Evolutionary conservation across 2,329 filamentous ascomycete species (phyloP).

Genomic region (Nigrospora sphaerica): DNA sequence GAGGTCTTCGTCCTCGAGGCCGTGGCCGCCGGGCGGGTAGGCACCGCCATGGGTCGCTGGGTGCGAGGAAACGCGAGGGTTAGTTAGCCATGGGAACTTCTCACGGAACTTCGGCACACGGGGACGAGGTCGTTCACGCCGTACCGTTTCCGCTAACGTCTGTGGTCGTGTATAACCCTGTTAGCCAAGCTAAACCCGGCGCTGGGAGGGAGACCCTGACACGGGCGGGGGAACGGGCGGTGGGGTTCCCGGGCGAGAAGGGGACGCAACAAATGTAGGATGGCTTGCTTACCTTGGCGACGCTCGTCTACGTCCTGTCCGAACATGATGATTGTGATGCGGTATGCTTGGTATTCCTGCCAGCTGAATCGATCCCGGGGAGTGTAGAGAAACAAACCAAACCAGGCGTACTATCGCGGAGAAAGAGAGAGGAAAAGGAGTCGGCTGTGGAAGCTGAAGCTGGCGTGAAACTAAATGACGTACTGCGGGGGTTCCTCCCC

Average conservation of each 20-base stretch:
- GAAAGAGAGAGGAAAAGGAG: too few relatives aligned
- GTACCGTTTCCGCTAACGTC: slow-evolving; percentile 19
- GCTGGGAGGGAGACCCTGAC: slow-evolving; percentile 6
- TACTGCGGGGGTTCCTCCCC: too few relatives aligned
- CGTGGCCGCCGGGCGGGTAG: slow-evolving; percentile 23
- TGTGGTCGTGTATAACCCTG: slow-evolving; percentile 4
- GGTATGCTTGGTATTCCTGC: too few relatives aligned
- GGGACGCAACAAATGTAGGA: not conserved
- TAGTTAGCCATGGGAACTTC: not conserved
- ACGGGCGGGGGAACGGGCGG: slow-evolving; percentile 5
- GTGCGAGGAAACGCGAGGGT: not conserved
- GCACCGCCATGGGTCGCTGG: slow-evolving; percentile 21
- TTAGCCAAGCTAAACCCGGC: not conserved
- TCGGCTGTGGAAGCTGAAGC: too few relatives aligned
- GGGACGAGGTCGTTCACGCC: not conserved
- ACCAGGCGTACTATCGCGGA: too few relatives aligned
- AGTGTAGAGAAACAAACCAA: too few relatives aligned
- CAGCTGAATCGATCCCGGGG: too few relatives aligned
- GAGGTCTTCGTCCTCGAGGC: slow-evolving; percentile 39
- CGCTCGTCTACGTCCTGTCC: too few relatives aligned
- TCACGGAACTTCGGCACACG: not conserved
- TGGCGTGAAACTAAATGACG: not conserved
- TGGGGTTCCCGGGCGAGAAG: not conserved
- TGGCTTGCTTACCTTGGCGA: too few relatives aligned
- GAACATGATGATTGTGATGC: too few relatives aligned